Base-by-base conservation (phyloP, 257 asterid species). In the Anisodus tanguticus region DNA sequence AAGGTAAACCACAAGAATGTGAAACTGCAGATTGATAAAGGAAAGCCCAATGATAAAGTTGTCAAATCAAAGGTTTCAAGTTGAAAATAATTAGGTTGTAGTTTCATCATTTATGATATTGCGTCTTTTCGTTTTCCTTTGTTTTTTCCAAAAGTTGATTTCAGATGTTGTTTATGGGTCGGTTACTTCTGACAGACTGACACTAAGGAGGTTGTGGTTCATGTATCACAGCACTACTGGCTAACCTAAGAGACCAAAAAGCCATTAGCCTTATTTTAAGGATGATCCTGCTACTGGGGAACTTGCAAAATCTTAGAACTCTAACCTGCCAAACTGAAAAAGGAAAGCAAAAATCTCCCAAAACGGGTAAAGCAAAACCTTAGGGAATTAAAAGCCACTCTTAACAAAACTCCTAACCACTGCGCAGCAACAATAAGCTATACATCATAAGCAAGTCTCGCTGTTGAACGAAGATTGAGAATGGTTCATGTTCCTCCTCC, bases 401-500 rank as follows among this genome's bases (percentile, higher is more conserved):
- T 62, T 58, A 59, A 58, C 35, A 19, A 3, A 70, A 60, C 67
- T 49, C 49, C 58, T 22, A 43, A 43, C 72, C 59, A 31, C 39
- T 39, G 12, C 45, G 12, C 72, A 59, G 86, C 55, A 84, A 58
- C 74, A 26, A 59, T 9, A 45, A 74, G 39, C 49, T 45, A 53
- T 69, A 41, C 47, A 55, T 59, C 63, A 49, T 31, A 64, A 67
- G 63, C 54, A 55, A 81, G 70, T 43, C 88, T 85, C 71, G 87
- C 89, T 22, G 68, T 79, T 59, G 78, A 60, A 68, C n/a, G 12
- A 59, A 81, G 45, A 26, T 66, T 53, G 70, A 51, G 35, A 53
- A 37, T 3, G 49, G 78, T 83, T 89, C 85, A 89, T 35, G 86
- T 68, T 67, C 60, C 89, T 19, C 82, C 91, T 57, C 85, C 85